Evolutionary conservation across 2,329 filamentous ascomycete genomes (phyloP), one percentile per base, ranked within the genome.

Genomic region (Xylariaceae sp.): DNA sequence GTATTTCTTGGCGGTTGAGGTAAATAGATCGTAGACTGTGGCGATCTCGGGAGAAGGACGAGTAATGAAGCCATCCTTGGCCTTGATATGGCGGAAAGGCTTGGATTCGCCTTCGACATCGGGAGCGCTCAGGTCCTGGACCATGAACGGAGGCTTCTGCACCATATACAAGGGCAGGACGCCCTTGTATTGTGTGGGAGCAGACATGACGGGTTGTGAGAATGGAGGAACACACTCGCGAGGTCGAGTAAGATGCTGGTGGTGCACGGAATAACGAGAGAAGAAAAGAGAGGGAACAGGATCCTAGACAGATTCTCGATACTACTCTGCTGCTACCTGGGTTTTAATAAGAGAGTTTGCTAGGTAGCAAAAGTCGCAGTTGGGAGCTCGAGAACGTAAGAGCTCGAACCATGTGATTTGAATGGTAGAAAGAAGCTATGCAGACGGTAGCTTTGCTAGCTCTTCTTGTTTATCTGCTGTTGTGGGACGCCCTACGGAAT

Each of bases 81-180:
- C 84, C 60, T 80, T 79, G 57, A 84, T 80, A 73, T 95, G 86
- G 60, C 91, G 84, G 67, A 90, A 88, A 45, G 92, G 91, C 65
- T 91, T 86, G 53, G 92, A 93, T 79, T 96, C 91, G 77, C 91
- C 91, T 4, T 87, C 80, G 62, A 88, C 82, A 67, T 87, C 85
- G 70, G 86, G 76, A 65, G 79, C 84, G 68, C 86, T 88, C 13
- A 88, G 78, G 9, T 82, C 84, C 68, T 94, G 89, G 70, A 92
- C 78, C 58, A 88, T 87, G 78, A 87, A 93, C 11, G 90, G 90
- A 39, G 86, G 82, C 73, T 86, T 85, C 75, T 88, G 86, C 69
- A 82, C 78, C 75, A 83, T 82, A 68, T 79, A 75, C 63, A 85
- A 71, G 62, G 82, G 82, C 71, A 80, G 75, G 34, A 78, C 72